Evolutionary conservation across 1,284 basidiomycete genomes (phyloP).

Genomic region (Abortiporus biennis): DNA sequence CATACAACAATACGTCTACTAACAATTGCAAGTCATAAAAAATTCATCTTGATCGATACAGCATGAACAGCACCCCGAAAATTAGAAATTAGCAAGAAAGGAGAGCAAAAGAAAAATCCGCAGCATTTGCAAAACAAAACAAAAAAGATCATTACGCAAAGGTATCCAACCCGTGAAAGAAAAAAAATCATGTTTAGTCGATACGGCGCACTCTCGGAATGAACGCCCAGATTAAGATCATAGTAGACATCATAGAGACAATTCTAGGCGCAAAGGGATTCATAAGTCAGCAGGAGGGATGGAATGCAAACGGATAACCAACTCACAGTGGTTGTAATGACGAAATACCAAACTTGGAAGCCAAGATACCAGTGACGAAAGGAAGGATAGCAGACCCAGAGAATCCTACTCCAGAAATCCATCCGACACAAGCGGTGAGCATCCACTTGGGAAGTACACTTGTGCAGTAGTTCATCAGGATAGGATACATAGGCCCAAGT

Average conservation of each 20-base stretch:
- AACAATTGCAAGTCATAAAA: too few relatives aligned
- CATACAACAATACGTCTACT: too few relatives aligned
- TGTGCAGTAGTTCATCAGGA: conserved; percentile 55
- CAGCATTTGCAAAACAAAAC: too few relatives aligned
- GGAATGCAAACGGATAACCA: neutral
- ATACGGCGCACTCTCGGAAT: conserved; percentile 22
- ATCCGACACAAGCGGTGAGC: conserved; percentile 60
- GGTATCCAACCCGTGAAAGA: too few relatives aligned
- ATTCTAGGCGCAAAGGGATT: conserved; percentile 7
- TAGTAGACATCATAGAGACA: conserved; percentile 20
- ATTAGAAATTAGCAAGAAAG: too few relatives aligned
- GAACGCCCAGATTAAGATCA: conserved; percentile 27
- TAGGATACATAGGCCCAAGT: conserved; percentile 54
- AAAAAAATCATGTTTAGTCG: conserved; percentile 8
- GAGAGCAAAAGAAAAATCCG: too few relatives aligned
- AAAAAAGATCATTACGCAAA: too few relatives aligned
- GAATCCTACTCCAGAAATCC: conserved; percentile 61
- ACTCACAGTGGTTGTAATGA: conserved; percentile 55
- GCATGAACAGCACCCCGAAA: too few relatives aligned
- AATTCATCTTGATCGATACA: too few relatives aligned
- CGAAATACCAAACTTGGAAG: conserved; percentile 47
- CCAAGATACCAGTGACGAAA: conserved; percentile 54
- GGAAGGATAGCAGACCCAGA: conserved; percentile 63
- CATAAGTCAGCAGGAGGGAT: neutral
- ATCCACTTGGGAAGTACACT: conserved; percentile 56